Percentiles rank a stretch among this genome's conserved stretches.
phyloP scores from a whole-genome alignment of 371 early-diverging fungal species.

The Haplosporangium sp. region DNA sequence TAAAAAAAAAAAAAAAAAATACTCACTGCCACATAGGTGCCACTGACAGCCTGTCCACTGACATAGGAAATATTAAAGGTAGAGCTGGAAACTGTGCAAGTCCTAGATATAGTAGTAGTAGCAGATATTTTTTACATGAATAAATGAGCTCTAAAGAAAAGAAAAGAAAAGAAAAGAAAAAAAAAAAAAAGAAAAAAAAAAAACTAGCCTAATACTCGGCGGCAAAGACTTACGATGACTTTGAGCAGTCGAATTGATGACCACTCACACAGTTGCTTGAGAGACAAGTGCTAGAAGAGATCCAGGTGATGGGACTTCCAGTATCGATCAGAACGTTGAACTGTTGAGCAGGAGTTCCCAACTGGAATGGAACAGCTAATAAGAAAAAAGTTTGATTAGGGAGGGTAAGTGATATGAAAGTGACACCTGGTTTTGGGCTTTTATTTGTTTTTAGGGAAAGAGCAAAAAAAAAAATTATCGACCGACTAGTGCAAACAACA shows the following conservation, averaged over 20 bases:
- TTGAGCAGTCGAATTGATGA: constrained; percentile 23
- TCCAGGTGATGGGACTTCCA: constrained; percentile 49
- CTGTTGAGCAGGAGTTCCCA: constrained; percentile 39
- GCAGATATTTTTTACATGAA: not conserved
- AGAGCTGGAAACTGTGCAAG: too few relatives aligned
- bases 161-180: not conserved
- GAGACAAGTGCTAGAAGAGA: constrained; percentile 18
- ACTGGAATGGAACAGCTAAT: constrained; percentile 27
- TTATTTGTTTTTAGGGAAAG: not conserved
- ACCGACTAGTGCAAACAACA: too few relatives aligned
- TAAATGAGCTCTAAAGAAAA: not conserved
- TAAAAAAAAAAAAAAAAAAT: not conserved
- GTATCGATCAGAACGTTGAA: constrained; percentile 49
- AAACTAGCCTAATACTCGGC: not conserved
- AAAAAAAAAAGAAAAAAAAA: not conserved
- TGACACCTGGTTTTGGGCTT: not conserved
- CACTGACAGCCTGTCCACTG: constrained; percentile 18
- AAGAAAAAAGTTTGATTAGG: not conserved
- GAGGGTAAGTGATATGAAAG: not conserved
- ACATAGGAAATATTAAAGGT: constrained; percentile 23
- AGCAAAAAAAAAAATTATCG: not conserved
- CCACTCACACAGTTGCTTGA: constrained; percentile 1
- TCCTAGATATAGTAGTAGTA: too few relatives aligned
- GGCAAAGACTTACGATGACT: constrained; percentile 32
- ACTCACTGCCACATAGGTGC: not conserved